Evolutionary conservation across 768 basidiomycete species (phyloP).

Genomic region (Amanita phalloides): DNA sequence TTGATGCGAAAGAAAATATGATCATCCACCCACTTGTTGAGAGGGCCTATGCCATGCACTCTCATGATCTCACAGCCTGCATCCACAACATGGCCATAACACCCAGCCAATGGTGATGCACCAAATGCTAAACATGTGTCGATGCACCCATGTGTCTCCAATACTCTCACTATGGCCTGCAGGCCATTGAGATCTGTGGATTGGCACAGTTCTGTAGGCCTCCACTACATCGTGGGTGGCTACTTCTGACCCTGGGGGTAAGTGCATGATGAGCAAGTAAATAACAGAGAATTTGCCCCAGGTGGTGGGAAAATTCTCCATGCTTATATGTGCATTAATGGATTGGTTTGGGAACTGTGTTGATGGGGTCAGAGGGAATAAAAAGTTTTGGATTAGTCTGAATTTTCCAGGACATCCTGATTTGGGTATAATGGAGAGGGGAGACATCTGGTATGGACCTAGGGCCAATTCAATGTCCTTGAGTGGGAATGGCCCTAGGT

Average conservation of each 20-base stretch:
- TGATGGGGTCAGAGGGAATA: no score
- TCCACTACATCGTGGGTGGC: conserved; percentile 26
- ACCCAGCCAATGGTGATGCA: conserved; percentile 6
- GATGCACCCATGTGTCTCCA: conserved; percentile 6
- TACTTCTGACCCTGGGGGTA: conserved; percentile 26
- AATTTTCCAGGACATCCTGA: no score
- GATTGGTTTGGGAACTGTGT: no score
- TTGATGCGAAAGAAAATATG: conserved; percentile 17
- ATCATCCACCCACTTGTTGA: no score
- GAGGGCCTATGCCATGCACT: conserved; percentile 14
- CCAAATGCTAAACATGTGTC: conserved; percentile 12
- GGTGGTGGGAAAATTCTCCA: no score
- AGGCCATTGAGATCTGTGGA: conserved; percentile 24
- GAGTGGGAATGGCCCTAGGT: no score
- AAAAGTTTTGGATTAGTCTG: no score
- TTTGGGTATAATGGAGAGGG: no score
- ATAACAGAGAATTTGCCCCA: no score
- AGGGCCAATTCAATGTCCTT: no score
- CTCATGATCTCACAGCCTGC: conserved; percentile 13
- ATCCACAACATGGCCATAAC: conserved; percentile 14
- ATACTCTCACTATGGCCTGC: conserved; percentile 15
- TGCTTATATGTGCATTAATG: no score
- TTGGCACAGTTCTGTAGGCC: conserved; percentile 23
- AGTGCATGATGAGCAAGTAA: conserved; percentile 12
- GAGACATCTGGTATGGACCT: no score